Evolutionary conservation across 2,329 filamentous ascomycete genomes (phyloP), one percentile per base, ranked within the genome.

Genomic region (Bisporella sp.): DNA sequence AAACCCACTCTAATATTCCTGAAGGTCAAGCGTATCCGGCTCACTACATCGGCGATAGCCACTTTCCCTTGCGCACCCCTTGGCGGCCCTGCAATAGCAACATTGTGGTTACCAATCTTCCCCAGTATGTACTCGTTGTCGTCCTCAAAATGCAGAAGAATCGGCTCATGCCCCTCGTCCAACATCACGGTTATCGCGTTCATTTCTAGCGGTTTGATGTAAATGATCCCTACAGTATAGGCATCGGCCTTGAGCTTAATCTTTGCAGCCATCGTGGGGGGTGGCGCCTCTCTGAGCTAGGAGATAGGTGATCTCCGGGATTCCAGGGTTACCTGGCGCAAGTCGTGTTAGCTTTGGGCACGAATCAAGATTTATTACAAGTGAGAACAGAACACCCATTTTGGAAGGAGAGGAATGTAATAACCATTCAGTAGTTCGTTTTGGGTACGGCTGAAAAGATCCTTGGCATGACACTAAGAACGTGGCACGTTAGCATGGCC

Each of bases 261-360:
- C n/a, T 39, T 39, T 8, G 35, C n/a, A 39, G 35, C 35, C 35
- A 39, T 39, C 8, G 35, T 39, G 8, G 35, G 35, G 35, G 8
- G n/a, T 39, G 35, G 35, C n/a, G 35, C 35, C 35, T 39, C 35
- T 39, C 35, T n/a, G 35, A 8, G n/a, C 8, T 39, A n/a, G 35
- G 8, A 39, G 35, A 39, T n/a, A 8, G 35, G 8, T 39, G 35
- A n/a, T 39, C 35, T 39, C n/a, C n/a, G 35, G 35, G n/a, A 8
- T 39, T 39, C 35, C 42, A 48, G 47, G 47, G 35, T 48, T 6
- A 48, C 8, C 29, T 40, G n/a, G 39, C 8, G 35, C n/a, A 39
- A 39, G n/a, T 8, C 35, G 35, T 39, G 30, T 6, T 11, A 31
- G 11, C 28, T 6, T 35, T 30, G 8, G 35, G 35, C 12, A 29